Evolutionary conservation across 2,329 filamentous ascomycete genomes (phyloP), one percentile per base, ranked within the genome.

Genomic region (Arthrobotrys musiformis): DNA sequence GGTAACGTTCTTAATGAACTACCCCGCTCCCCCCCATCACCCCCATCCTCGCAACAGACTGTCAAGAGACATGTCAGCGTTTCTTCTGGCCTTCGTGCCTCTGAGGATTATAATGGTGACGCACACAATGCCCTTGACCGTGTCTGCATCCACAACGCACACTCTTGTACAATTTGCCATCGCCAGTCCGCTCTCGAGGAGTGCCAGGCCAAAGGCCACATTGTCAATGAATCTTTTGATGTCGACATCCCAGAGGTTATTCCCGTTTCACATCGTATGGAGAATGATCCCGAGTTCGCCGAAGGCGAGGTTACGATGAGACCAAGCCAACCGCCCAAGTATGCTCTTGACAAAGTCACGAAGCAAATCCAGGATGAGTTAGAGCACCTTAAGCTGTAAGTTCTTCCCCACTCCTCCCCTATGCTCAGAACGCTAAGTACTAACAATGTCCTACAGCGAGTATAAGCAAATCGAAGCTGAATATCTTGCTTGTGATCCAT

Each of bases 311-410:
- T 77, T 40, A 81, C 80, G 5, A 79, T 80, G 15, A 76, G 80
- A 60, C 80, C 80, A 28, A 80, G 79, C 13, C 76, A 79, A 8
- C 61, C 60, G 26, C 80, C 80, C 2, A 79, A 80, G 42, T 79
- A 50, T 30, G 79, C 80, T 46, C 72, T 81, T 35, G 79, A 79
- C 17, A 80, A 80, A 19, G 78, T 81, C 52, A 79, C 81, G 42
- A 79, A 80, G 9, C 80, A 81, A 60, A 69, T 81, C 42, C 79
- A 80, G n/a, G 80, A 81, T 70, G 80, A 81, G 37, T 79, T 81
- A 26, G 77, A 79, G 9, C 80, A 81, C 61, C 28, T 81, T 22
- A 81, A 80, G 75, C 62, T 81, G 80, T 81, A 79, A 78, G 78
- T 50, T 24, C 9, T 11, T 26, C 3, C 22, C 30, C 8, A 7